Evolutionary conservation across 2,329 filamentous ascomycete genomes (phyloP).

Genomic region (Fusarium continuum): DNA sequence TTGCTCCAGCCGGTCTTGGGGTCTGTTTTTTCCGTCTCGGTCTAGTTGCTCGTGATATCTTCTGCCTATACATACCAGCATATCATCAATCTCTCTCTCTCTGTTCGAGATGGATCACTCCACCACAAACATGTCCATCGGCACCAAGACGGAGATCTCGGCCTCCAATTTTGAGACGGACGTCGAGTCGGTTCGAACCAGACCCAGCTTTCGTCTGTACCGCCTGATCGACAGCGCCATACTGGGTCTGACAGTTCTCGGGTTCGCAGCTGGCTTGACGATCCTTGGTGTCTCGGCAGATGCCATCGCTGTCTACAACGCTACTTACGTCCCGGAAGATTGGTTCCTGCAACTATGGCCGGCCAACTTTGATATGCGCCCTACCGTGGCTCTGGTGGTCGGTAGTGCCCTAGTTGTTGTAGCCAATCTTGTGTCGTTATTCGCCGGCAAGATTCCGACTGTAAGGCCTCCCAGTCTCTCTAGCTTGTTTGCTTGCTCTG

Average conservation of each 20-base stretch:
- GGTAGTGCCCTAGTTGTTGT: conserved; percentile 61
- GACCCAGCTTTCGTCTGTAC: conserved; percentile 52
- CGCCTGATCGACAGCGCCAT: conserved; percentile 56
- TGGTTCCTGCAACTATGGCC: conserved; percentile 68
- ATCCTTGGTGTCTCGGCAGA: conserved; percentile 65
- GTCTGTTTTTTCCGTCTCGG: conserved; percentile 13
- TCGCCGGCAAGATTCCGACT: conserved; percentile 57
- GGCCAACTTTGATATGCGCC: conserved; percentile 63
- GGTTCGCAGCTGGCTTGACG: conserved; percentile 60
- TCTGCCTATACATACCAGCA: neutral
- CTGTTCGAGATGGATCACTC: conserved; percentile 20
- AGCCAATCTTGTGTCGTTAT: conserved; percentile 58
- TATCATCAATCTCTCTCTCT: neutral
- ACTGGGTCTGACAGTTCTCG: conserved; percentile 59
- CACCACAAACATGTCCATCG: conserved; percentile 39
- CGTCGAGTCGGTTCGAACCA: conserved; percentile 48
- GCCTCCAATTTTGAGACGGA: conserved; percentile 62
- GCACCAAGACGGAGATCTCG: conserved; percentile 52
- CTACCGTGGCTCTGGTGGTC: conserved; percentile 63
- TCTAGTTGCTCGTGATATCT: neutral
- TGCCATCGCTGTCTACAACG: conserved; percentile 63
- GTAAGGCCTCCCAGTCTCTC: conserved; percentile 53
- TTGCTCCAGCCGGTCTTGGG: conserved; percentile 18
- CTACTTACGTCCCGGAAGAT: conserved; percentile 58
- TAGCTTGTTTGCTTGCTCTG: neutral